These are phyloP conservation scores for Cercospora beticola DNA, from an alignment of 2,329 filamentous ascomycete genomes.

Conservation along the genomic window DNA sequence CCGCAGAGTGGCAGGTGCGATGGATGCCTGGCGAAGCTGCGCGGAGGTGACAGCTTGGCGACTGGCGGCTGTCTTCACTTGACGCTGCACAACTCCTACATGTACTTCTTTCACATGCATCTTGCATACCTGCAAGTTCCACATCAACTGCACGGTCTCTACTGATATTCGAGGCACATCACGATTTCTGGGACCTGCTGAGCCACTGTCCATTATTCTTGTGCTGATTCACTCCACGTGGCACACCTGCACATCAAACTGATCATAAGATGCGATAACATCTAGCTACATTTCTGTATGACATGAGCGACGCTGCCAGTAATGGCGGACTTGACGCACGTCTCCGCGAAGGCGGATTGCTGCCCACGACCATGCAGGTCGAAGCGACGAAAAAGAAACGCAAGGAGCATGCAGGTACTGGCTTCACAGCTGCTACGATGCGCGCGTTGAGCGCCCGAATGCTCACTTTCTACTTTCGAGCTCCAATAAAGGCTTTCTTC, in stretches of 20 bases:
- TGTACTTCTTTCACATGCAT: slow-evolving; percentile 2
- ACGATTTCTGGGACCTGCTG: not conserved
- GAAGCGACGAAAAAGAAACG: slow-evolving; percentile 42
- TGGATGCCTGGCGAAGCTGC: not conserved
- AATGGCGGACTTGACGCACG: slow-evolving; percentile 24
- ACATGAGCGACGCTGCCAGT: slow-evolving; percentile 20
- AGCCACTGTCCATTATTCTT: not conserved
- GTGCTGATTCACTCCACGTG: not conserved
- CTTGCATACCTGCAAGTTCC: not conserved
- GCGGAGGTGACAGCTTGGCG: not conserved
- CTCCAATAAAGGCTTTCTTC: slow-evolving; percentile 90
- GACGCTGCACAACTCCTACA: not conserved
- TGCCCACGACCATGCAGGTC: slow-evolving; percentile 9
- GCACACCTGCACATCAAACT: not conserved
- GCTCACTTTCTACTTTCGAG: slow-evolving; percentile 87
- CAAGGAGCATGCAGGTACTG: slow-evolving; percentile 63
- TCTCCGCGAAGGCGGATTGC: slow-evolving; percentile 13
- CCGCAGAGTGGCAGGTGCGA: slow-evolving; percentile 10
- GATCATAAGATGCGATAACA: slow-evolving; percentile 6
- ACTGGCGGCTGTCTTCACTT: not conserved
- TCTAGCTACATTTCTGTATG: slow-evolving; percentile 6
- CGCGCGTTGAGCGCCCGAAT: slow-evolving; percentile 80
- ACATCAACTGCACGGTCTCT: not conserved
- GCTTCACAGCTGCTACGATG: slow-evolving; percentile 80
- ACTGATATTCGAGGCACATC: not conserved